These are phyloP conservation scores for Penicillium nordicum DNA, from an alignment of 2,329 filamentous ascomycete genomes.

Conservation along the genomic window DNA sequence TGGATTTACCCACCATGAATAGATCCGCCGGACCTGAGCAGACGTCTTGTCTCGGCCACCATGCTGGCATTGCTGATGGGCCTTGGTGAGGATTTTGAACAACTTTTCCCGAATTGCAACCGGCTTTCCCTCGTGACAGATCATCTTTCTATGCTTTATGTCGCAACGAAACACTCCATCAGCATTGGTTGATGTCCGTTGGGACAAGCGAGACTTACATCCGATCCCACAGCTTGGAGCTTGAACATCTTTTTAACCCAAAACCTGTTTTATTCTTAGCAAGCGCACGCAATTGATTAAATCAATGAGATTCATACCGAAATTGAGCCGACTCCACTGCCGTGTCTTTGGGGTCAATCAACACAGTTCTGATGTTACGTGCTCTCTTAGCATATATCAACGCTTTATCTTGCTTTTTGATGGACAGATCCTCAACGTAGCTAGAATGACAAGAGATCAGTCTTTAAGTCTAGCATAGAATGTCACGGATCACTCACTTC, in stretches of 20 bases:
- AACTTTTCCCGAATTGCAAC: conserved; percentile 52
- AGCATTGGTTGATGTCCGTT: neutral
- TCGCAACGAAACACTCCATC: neutral
- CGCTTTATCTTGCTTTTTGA: conserved; percentile 53
- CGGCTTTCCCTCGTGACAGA: conserved; percentile 52
- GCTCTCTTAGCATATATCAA: conserved; percentile 49
- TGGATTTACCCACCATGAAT: conserved; percentile 45
- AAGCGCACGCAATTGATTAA: neutral
- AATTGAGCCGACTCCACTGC: conserved; percentile 52
- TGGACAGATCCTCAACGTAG: conserved; percentile 49
- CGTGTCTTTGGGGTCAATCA: conserved; percentile 50
- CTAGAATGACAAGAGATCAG: conserved; percentile 25
- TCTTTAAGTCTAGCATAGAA: neutral
- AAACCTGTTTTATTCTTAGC: conserved; percentile 36
- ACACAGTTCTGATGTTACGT: conserved; percentile 46
- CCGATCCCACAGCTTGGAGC: conserved; percentile 41
- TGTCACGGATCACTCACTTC: conserved; percentile 31
- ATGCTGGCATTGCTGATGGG: conserved; percentile 51
- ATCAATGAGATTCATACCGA: conserved; percentile 32
- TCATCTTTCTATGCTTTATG: conserved; percentile 39
- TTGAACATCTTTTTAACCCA: conserved; percentile 56
- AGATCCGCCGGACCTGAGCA: conserved; percentile 49
- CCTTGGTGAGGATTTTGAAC: conserved; percentile 50
- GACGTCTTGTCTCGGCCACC: conserved; percentile 53
- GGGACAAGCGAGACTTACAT: conserved; percentile 32